Conservation (phyloP, 805 yeast species). For the Schwanniomyces yamadae region DNA sequence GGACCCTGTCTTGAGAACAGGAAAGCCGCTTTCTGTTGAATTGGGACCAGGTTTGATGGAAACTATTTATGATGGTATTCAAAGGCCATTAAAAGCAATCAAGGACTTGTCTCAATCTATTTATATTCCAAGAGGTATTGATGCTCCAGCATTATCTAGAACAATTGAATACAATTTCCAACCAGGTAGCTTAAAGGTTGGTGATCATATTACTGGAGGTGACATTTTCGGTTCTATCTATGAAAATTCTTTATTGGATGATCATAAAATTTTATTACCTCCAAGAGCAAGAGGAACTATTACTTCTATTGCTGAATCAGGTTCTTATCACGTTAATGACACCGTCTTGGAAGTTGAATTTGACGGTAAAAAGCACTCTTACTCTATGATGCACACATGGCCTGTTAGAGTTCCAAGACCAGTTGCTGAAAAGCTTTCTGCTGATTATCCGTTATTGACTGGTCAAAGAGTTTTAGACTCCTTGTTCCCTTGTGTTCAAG, state of each 20-base stretch:
- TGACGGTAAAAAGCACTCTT: constrained; percentile 76
- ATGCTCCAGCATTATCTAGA: constrained; percentile 93
- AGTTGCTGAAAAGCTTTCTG: constrained; percentile 88
- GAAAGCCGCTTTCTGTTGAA: constrained; percentile 98
- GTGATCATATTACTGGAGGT: constrained; percentile 98
- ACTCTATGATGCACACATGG: constrained; percentile 98
- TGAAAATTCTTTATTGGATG: constrained; percentile 89
- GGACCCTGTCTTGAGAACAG: constrained; percentile 97
- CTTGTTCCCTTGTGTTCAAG: constrained; percentile 98
- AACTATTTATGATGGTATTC: constrained; percentile 98
- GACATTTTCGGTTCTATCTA: constrained; percentile 91
- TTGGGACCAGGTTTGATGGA: constrained; percentile 99
- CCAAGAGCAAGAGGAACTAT: constrained; percentile 99
- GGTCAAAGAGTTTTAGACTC: constrained; percentile 99
- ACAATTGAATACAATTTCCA: constrained; percentile 78
- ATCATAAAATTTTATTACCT: constrained; percentile 92
- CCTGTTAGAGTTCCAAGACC: constrained; percentile 99
- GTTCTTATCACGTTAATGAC: constrained; percentile 89
- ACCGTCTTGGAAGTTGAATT: constrained; percentile 91
- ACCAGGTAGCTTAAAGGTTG: constrained; percentile 77
- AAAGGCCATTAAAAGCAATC: constrained; percentile 95
- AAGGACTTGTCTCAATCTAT: constrained; percentile 85
- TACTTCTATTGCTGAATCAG: constrained; percentile 83
- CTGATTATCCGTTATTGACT: constrained; percentile 92
- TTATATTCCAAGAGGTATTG: constrained; percentile 98